Evolutionary conservation across 768 basidiomycete genomes (phyloP), one percentile per base, ranked within the genome.

Genomic region (Phylloporus scabripes): DNA sequence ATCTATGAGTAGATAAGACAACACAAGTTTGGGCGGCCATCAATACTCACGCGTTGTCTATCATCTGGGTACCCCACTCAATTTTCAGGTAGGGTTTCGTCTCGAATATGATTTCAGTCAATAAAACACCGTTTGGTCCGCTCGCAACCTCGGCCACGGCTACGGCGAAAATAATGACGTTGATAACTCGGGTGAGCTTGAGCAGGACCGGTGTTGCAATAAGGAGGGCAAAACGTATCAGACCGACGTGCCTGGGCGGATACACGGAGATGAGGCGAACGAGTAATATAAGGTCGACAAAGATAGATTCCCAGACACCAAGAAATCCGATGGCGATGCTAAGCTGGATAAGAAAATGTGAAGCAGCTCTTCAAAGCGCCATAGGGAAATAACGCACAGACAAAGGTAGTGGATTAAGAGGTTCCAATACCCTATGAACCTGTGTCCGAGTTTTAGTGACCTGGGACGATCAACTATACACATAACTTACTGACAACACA

Each of bases 11-110:
- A 15, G n/a, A 41, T 21, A 23, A n/a, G 7, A 41, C 5, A 34
- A 23, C 36, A 26, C 7, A 9, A 12, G 14, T 23, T 11, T 23
- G 7, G 26, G 12, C 1, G 12, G 31, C 11, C 12, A 15, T 20
- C 2, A 17, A 6, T 1, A 44, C 58, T 49, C 4, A 66, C 61
- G 42, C 37, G 24, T 67, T 67, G 39, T 67, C 65, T n/a, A 61
- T 29, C 42, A 66, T 43, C 48, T 67, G 63, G 17, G 60, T 45
- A 7, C 59, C 53, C 64, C 64, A 65, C n/a, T 64, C 66, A 10
- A 68, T 55, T 36, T 62, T 64, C 31, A 66, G 37, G 51, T 60
- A 67, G 8, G 64, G 64, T 8, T 42, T 46, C 24, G 40, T 5
- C 14, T 42, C 33, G 49, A 55, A 65, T 5, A 47, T 10, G 9